Base-by-base conservation (phyloP, 2,329 filamentous ascomycete genomes). In the Fusarium concolor region DNA sequence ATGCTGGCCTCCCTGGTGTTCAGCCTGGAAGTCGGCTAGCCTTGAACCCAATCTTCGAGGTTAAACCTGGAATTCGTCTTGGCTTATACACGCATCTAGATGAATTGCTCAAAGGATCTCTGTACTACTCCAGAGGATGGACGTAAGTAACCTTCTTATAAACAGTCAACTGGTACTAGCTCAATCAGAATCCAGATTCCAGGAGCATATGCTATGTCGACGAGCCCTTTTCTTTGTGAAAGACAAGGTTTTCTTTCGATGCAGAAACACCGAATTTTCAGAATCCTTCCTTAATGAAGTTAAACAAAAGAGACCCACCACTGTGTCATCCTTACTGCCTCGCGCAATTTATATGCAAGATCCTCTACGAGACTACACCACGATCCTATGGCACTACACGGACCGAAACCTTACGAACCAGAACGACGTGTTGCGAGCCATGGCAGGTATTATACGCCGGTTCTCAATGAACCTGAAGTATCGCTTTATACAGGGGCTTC, bases 361-460 rank as follows among this genome's bases (percentile, higher is more conserved):
- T 35, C 31, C 43, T 2, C 54, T 55, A 43, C 28, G 37, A 6
- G 39, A 33, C 7, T 63, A 59, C 11, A 14, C 50, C 54, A 14
- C 59, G 50, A 31, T 22, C 59, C 6, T 66, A 58, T n/a, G 60
- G 6, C 28, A 63, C 22, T 66, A 66, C 37, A 66, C 62, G 10
- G 39, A 3, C 6, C 39, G 65, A n/a, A 45, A 15, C 5, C 55
- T 63, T 11, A 55, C 42, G 10, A 39, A 56, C 20, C 62, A 60
- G 10, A 59, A 55, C 1, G 65, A 63, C 14, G 51, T 62, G 7
- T 49, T 66, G 17, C 44, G 62, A 17, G 62, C 35, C 14, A 17
- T 63, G 18, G 49, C 45, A 7, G 65, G 62, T 5, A 29, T 66
- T n/a, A 28, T 59, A 15, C 52, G 65, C 6, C 58, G 43, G 2